phyloP scores from a whole-genome alignment of 169 alveolate genomes.

The Plasmodium falciparum region DNA sequence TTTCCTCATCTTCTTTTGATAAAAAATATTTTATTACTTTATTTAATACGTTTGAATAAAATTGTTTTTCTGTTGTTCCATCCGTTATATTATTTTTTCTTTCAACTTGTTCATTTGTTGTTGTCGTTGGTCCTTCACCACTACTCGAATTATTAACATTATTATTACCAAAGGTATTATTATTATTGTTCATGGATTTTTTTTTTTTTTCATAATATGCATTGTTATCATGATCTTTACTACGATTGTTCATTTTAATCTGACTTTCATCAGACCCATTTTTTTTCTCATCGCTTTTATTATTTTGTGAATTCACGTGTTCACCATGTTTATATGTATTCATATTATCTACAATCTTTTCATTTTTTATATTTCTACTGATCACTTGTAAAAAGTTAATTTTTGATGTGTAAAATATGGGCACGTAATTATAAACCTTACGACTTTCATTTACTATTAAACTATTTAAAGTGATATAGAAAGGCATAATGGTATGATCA shows the following conservation, averaged over 20 bases:
- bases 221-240: not conserved
- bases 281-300: not conserved
- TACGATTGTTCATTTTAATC: not conserved
- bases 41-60: too few relatives aligned
- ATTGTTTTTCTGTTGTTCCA: too few relatives aligned
- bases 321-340: not conserved
- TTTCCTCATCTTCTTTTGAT: not conserved
- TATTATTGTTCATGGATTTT: not conserved
- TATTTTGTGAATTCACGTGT: not conserved
- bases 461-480: constrained; percentile 33
- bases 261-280: not conserved
- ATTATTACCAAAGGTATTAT: not conserved
- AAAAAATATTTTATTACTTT: too few relatives aligned
- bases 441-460: constrained; percentile 27
- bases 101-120: too few relatives aligned
- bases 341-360: too few relatives aligned
- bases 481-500: constrained; percentile 31
- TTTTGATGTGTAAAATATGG: constrained; percentile 30
- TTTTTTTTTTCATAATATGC: not conserved
- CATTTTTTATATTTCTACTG: constrained; percentile 10
- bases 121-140: too few relatives aligned
- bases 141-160: too few relatives aligned
- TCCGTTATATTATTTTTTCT: too few relatives aligned
- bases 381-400: constrained; percentile 20
- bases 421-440: constrained; percentile 56